These are phyloP conservation scores for Paxillus ammoniavirescens DNA, from an alignment of 768 basidiomycete species.

Conservation along the genomic window DNA sequence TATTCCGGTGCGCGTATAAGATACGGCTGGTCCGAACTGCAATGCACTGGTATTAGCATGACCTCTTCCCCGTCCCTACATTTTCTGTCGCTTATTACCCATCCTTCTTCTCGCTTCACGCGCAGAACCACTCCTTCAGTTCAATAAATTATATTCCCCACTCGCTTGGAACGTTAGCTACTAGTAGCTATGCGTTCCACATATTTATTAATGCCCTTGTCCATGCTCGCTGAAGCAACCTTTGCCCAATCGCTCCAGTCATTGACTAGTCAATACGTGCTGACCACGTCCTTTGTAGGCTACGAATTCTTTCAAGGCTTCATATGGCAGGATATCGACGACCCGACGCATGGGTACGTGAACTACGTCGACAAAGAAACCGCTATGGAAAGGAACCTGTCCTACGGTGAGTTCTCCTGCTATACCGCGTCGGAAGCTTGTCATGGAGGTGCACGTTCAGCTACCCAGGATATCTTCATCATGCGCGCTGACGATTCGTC, in stretches of 20 bases:
- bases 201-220: neutral
- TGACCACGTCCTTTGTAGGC: slow-evolving; percentile 25
- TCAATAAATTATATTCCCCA: neutral
- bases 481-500: slow-evolving; percentile 54
- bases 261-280: neutral
- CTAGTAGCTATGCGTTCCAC: neutral
- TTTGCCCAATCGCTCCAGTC: slow-evolving; percentile 1
- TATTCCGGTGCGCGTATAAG: too few relatives aligned
- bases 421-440: neutral
- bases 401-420: slow-evolving; percentile 39
- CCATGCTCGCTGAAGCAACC: neutral
- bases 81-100: neutral
- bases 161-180: neutral
- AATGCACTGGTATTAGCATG: too few relatives aligned
- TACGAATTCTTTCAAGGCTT: slow-evolving; percentile 45
- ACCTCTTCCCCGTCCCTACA: neutral
- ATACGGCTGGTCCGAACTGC: too few relatives aligned
- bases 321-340: slow-evolving; percentile 48
- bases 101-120: too few relatives aligned
- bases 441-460: neutral
- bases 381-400: slow-evolving; percentile 42
- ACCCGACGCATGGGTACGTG: slow-evolving; percentile 68
- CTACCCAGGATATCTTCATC: slow-evolving; percentile 39
- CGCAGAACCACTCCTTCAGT: neutral
- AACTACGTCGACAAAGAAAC: slow-evolving; percentile 51